Base-by-base conservation (phyloP, 1,284 basidiomycete genomes). In the Schizopora paradoxa region DNA sequence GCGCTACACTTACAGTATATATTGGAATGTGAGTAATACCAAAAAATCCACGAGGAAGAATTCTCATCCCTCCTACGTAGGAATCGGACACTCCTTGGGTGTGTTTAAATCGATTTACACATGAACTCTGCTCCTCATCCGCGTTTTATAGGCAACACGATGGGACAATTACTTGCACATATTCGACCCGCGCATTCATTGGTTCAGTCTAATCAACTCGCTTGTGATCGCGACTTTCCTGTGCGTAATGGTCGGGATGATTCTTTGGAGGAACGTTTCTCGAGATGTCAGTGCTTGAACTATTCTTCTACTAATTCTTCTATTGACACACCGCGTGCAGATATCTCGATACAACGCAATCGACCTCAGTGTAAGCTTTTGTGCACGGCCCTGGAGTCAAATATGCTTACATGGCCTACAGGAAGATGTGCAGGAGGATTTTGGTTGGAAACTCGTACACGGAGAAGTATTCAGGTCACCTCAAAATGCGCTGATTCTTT, bases 381-480 rank as follows among this genome's bases (percentile, higher is more conserved):
- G 29, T 43, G 16, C 13, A 6, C 14, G 16, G 35, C 8, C 6
- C 34, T 27, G 26, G 14, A 33, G 4, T 29, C 18, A n/a, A 29
- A 52, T 29, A 18, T 43, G 25, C 23, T 48, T 51, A 59, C 19
- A 29, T 47, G 38, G 38, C 34, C 49, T 51, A 26, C 57, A 91
- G 81, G 94, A 98, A 63, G 93, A 97, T 57, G 89, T 97, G 0
- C 93, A 96, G 67, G 93, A 97, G 66, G 95, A 99, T 59, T 97
- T 88, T 74, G 95, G 95, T 3, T 99, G 95, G 95, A 98, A 98
- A 60, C 76, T 95, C 14, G 81, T 98, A 7, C 93, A 97, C 57
- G 93, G 91, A 23, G 95, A 99, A 65, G 91, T 99, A 11, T 98
- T 97, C 74, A 81, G 95, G 23, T 72, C 86, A 3, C 95, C 95